Evolutionary conservation across 2,329 filamentous ascomycete genomes (phyloP), one percentile per base, ranked within the genome.

Genomic region (Phialemonium atrogriseum): DNA sequence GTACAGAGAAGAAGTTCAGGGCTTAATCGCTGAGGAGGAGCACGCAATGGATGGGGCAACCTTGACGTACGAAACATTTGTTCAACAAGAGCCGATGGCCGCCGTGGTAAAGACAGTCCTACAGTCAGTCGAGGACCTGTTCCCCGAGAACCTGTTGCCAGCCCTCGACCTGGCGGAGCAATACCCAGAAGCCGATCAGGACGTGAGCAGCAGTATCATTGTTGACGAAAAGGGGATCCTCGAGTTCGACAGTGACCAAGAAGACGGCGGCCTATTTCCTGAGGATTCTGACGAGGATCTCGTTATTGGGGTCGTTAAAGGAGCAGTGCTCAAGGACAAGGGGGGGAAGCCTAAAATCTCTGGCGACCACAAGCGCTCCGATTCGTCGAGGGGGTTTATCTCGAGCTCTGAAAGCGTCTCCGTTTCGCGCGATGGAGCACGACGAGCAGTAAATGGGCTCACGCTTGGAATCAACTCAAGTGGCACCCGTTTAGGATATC

Each of bases 91-190:
- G 2, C 61, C 71, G 1, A 63, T 70, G 10, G 77, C 73, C 43
- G 59, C 67, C 5, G 58, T 59, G 4, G 63, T 95, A n/a, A 80
- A 79, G 44, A 94, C 89, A 1, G 73, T 77, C 2, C 56, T 94
- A 23, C 75, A 94, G 47, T 88, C 89, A 32, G 79, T 96, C 1
- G 81, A 88, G 50, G 89, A 96, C 50, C 64, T 98, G 11, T 94
- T 83, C 50, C 81, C 84, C 0, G 68, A 73, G 13, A 82, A 76
- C 28, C 55, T 87, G 14, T 50, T 58, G 11, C 59, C 60, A n/a
- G 58, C 54, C 4, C 50, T 76, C 5, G 66, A 65, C 1, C 38
- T 64, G 8, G 42, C 58, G 5, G 51, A 51, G 3, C 48, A 49
- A 8, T 34, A 46, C 7, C 32, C 44, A 5, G 46, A 45, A 5